Evolutionary conservation across 331 rosid genomes (phyloP).

Genomic region (Quercus phellos): DNA sequence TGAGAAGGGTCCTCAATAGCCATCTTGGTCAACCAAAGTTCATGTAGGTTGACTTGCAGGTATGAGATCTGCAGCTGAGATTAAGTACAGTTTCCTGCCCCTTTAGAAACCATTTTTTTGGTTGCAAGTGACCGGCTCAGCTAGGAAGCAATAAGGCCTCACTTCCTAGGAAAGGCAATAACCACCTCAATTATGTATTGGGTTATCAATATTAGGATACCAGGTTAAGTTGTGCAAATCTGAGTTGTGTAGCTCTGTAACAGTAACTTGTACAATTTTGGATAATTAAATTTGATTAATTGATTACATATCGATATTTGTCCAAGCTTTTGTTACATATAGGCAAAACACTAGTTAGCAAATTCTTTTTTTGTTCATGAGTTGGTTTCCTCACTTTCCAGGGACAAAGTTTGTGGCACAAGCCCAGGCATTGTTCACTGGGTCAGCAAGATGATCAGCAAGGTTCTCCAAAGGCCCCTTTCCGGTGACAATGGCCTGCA

Average conservation of each 20-base stretch:
- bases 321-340: background rate
- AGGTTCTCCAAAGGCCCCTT: constrained; percentile 43
- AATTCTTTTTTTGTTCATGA: background rate
- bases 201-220: background rate
- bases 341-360: background rate
- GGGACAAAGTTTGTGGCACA: constrained; percentile 28
- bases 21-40: background rate
- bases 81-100: background rate
- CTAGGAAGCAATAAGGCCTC: background rate
- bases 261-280: background rate
- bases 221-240: background rate
- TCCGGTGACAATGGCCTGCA: constrained; percentile 38
- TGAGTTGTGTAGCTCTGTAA: background rate
- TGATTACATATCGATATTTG: background rate
- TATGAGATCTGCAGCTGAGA: background rate
- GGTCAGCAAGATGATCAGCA: constrained; percentile 39
- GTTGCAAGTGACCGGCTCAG: background rate
- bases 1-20: background rate
- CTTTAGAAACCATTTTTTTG: background rate
- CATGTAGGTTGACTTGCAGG: background rate
- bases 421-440: constrained; percentile 36
- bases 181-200: background rate
- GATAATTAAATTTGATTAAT: background rate
- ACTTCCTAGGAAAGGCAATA: background rate
- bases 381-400: constrained; percentile 23